Evolutionary conservation across 768 basidiomycete species (phyloP).

Genomic region (Mrakia gelida): DNA sequence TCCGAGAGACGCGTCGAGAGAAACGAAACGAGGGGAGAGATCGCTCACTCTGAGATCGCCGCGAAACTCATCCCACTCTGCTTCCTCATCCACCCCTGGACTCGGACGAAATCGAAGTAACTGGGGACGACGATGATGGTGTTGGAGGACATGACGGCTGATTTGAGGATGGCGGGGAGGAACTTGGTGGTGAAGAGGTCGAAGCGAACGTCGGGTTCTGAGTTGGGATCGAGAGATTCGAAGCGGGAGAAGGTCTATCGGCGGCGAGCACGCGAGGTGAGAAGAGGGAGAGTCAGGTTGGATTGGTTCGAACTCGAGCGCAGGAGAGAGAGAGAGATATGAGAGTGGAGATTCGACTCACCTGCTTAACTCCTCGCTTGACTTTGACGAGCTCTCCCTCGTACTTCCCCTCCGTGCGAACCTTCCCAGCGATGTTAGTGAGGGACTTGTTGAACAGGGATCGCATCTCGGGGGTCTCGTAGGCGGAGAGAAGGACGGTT

Average conservation of each 20-base stretch:
- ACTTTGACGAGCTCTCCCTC: conserved; percentile 61
- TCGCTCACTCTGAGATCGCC: conserved; percentile 81
- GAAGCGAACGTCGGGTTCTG: conserved; percentile 83
- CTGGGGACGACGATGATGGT: conserved; percentile 87
- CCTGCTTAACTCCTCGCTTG: conserved; percentile 78
- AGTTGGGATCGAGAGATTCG: conserved; percentile 62
- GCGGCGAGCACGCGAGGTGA: no score
- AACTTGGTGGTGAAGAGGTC: conserved; percentile 82
- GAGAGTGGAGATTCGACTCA: conserved; percentile 37
- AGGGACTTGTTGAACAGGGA: conserved; percentile 69
- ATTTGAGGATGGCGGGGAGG: conserved; percentile 76
- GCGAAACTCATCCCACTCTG: conserved; percentile 64
- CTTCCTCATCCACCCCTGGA: conserved; percentile 81
- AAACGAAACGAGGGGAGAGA: neutral
- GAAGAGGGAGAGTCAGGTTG: neutral
- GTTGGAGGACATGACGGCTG: conserved; percentile 85
- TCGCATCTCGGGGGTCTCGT: conserved; percentile 84
- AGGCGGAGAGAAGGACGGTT: conserved; percentile 76
- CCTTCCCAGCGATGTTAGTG: conserved; percentile 79
- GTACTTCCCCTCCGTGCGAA: conserved; percentile 66
- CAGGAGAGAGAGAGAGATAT: neutral
- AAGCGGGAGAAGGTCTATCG: conserved; percentile 73
- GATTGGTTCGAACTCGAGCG: no score
- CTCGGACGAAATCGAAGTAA: conserved; percentile 91
- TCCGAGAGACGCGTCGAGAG: neutral